Percentiles rank a stretch among this genome's conserved stretches.
These are phyloP conservation scores for Mortierella sp. DNA, from an alignment of 371 early-diverging fungal genomes.

Conservation along the genomic window DNA sequence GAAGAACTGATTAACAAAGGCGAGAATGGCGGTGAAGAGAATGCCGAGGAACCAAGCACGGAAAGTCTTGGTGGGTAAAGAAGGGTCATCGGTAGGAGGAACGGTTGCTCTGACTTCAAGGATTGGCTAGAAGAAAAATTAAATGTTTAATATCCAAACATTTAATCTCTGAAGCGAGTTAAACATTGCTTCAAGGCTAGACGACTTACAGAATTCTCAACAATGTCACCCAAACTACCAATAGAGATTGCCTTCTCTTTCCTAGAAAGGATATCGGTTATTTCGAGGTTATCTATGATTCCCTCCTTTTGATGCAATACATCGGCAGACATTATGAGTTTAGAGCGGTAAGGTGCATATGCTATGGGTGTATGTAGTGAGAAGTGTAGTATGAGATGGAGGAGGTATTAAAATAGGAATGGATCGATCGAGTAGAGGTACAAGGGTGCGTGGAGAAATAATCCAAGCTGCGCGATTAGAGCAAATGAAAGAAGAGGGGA, in stretches of 20 bases:
- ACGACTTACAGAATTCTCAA: constrained; percentile 50
- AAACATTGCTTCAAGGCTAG: not conserved
- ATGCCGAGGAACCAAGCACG: constrained; percentile 82
- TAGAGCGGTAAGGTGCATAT: not conserved
- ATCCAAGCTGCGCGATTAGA: not conserved
- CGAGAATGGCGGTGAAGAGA: constrained; percentile 70
- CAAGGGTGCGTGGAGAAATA: not conserved
- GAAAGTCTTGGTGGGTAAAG: constrained; percentile 80
- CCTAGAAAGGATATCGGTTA: constrained; percentile 17
- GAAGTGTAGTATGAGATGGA: not conserved
- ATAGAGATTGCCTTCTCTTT: constrained; percentile 39
- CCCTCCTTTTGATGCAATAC: constrained; percentile 37
- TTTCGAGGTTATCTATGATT: constrained; percentile 22
- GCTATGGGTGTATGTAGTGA: not conserved
- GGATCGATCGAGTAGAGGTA: too few relatives aligned
- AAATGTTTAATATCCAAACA: not conserved
- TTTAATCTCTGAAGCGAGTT: not conserved
- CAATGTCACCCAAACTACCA: constrained; percentile 33
- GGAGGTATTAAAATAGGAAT: too few relatives aligned
- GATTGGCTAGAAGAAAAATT: constrained; percentile 28
- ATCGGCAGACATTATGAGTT: constrained; percentile 25
- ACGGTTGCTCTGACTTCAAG: constrained; percentile 53
- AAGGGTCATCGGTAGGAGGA: constrained; percentile 68
- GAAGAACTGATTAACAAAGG: constrained; percentile 81
- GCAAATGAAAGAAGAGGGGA: not conserved